phyloP scores from a whole-genome alignment of 371 early-diverging fungal species.

The Smittium mucronatum region DNA sequence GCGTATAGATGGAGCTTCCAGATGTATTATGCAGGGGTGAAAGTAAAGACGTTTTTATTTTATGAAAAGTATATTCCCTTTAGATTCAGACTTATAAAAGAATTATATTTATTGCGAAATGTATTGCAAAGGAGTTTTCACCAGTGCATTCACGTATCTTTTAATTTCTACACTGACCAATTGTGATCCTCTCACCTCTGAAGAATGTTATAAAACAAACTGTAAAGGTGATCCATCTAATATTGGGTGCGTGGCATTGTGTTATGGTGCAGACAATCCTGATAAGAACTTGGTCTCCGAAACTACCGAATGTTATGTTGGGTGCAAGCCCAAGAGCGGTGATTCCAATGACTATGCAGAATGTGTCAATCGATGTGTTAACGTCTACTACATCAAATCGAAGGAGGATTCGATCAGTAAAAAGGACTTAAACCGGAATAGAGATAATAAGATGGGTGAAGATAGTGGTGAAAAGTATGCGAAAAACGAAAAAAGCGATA shows the following conservation, averaged over 20 bases:
- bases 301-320: not conserved
- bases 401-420: not conserved
- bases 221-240: slow-evolving; percentile 2
- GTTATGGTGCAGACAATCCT: not conserved
- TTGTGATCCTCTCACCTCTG: no score
- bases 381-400: not conserved
- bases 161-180: no score
- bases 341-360: not conserved
- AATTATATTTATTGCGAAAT: no score
- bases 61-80: no score
- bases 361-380: not conserved
- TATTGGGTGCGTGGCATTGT: not conserved
- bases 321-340: not conserved
- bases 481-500: not conserved
- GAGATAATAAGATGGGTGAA: not conserved
- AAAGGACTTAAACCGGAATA: not conserved
- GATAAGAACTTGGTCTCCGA: not conserved
- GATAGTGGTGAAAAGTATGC: not conserved
- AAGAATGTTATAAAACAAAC: slow-evolving; percentile 4
- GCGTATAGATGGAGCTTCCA: no score
- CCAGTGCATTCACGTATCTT: no score
- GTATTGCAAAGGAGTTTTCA: no score
- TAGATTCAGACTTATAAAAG: no score
- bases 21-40: no score
- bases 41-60: no score